These are phyloP conservation scores for Marasmius oreades DNA, from an alignment of 1,284 basidiomycete genomes.

Conservation along the genomic window DNA sequence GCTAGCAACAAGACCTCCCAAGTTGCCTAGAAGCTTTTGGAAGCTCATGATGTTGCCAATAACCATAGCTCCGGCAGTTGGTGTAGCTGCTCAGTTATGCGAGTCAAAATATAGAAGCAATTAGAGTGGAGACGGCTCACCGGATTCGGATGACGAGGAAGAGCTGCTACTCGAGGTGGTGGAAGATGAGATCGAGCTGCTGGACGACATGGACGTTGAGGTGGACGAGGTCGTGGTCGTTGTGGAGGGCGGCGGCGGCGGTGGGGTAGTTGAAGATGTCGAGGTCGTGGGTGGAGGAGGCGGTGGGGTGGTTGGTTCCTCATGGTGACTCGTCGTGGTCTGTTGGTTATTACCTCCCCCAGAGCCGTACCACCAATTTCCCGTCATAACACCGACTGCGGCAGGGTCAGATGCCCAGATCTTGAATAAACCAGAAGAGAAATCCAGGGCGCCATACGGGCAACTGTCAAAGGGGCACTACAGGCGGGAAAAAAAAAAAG, in stretches of 20 bases:
- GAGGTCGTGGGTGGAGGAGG: not conserved
- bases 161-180: not conserved
- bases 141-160: not conserved
- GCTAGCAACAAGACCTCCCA: too few species aligned
- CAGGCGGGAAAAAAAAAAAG: not conserved
- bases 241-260: not conserved
- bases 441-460: not conserved
- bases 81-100: not conserved
- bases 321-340: not conserved
- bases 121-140: not conserved
- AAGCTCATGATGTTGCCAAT: too few species aligned
- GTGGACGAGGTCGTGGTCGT: not conserved
- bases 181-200: not conserved
- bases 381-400: not conserved
- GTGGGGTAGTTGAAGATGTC: not conserved
- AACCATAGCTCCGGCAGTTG: too few species aligned
- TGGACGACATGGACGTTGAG: too few species aligned
- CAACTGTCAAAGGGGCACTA: constrained; percentile 1
- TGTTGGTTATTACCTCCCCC: not conserved
- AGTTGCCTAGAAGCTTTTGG: too few species aligned
- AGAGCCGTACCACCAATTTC: not conserved
- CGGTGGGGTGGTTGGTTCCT: not conserved
- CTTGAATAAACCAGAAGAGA: not conserved
- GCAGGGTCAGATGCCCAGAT: not conserved
- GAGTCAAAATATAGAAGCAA: not conserved